Base-by-base conservation (phyloP, 345 rosid species). In the Luvunga scandens region DNA sequence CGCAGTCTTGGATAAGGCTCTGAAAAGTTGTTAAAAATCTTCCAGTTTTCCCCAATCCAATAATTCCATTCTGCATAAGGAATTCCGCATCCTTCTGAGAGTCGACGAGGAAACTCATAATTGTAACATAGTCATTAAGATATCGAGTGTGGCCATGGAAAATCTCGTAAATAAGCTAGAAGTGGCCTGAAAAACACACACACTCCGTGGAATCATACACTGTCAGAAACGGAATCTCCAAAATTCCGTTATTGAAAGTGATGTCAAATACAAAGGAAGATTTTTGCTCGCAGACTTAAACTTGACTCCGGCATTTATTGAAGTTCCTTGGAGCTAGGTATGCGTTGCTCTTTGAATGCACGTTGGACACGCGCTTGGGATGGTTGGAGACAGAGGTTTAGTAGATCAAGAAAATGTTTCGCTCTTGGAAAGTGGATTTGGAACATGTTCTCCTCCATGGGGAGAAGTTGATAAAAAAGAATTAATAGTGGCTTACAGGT, bases 71-170 rank as follows among this genome's bases (percentile, higher is more conserved):
- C 4, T 38, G 25, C 14, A 42, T 67, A 3, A 78, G 70, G 28
- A 82, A 19, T 33, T 82, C 77, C 22, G 64, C 77, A 65, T 82
- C 85, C 0, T 75, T 42, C 1, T 69, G 24, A 31, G 76, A 18
- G 68, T 82, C 64, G 13, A 66, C 38, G 3, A 77, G 78, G 36
- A 28, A 48, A 55, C 38, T 66, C 66, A 77, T 77, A 4, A 81
- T 27, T 6, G 55, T 18, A 8, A 77, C 27, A 55, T 66, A 76
- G 30, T 53, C 72, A 33, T 64, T 63, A 28, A 63, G 25, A 53
- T 57, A 7, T 33, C 16, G 4, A 45, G 50, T 12, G 3, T 53
- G 39, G 30, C 1, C 2, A 28, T 21, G 4, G n/a, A 6, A 16
- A 28, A 65, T 65, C 56, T 73, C 67, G 39, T n/a, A n/a, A n/a